Evolutionary conservation across 352 stramenopile species (phyloP).

Genomic region (Globisporangium nagaii): DNA sequence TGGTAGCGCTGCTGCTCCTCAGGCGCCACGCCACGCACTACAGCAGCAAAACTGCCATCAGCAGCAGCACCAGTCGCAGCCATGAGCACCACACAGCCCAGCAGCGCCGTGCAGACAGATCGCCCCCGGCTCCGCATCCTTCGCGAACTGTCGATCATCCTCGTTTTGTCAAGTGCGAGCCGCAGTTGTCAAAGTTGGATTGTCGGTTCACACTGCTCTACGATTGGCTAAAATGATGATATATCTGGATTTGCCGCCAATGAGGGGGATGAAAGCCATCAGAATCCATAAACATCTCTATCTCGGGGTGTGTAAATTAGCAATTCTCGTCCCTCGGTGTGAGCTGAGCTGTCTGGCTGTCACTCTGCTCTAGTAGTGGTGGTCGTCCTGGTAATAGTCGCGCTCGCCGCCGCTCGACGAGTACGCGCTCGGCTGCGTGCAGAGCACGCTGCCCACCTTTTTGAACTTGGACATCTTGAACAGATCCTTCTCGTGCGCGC

Average conservation of each 20-base stretch:
- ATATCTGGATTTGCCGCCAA: no score
- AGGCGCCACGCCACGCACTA: slow-evolving; percentile 36
- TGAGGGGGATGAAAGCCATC: no score
- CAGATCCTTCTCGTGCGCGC: slow-evolving; percentile 21
- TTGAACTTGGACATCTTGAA: slow-evolving; percentile 90
- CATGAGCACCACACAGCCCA: not conserved
- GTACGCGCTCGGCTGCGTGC: slow-evolving; percentile 46
- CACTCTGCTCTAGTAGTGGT: slow-evolving; percentile 2
- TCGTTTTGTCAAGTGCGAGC: no score
- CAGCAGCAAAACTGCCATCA: not conserved
- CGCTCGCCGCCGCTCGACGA: not conserved
- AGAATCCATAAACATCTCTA: no score
- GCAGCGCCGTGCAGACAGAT: not conserved
- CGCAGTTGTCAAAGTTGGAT: no score
- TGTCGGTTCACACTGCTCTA: no score
- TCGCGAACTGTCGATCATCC: slow-evolving; percentile 1
- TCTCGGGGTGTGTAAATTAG: no score
- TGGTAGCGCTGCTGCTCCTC: slow-evolving; percentile 22
- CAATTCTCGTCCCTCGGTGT: no score
- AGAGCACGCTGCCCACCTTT: slow-evolving; percentile 58
- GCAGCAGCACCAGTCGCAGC: not conserved
- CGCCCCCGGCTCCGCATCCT: not conserved
- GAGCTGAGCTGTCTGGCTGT: no score
- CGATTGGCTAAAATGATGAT: no score
- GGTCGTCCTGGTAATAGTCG: slow-evolving; percentile 10